phyloP scores from a whole-genome alignment of 805 yeast species.

The Teunomyces tritomae region DNA sequence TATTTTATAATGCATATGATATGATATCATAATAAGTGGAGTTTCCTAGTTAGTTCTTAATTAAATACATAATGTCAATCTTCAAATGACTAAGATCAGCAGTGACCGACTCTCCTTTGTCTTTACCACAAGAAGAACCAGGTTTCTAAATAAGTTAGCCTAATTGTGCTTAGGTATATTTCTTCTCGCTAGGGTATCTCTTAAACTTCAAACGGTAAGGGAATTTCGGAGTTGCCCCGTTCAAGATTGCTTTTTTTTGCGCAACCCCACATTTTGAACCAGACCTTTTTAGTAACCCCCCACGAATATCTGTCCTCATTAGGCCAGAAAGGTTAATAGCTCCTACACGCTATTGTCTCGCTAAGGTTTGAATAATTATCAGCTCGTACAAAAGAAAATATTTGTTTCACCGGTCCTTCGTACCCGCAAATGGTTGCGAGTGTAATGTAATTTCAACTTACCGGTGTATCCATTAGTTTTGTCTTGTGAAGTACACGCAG shows the following conservation, averaged over 20 bases:
- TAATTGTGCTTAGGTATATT: too few relatives aligned
- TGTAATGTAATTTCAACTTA: neutral
- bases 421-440: neutral
- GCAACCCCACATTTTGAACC: neutral
- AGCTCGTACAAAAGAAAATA: neutral
- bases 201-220: too few relatives aligned
- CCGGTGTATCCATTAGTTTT: neutral
- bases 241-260: neutral
- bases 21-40: neutral
- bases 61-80: neutral
- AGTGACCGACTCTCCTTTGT: too few relatives aligned
- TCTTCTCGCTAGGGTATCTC: too few relatives aligned
- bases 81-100: neutral
- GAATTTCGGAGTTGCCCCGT: too few relatives aligned
- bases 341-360: neutral
- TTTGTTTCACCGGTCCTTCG: neutral
- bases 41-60: neutral
- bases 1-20: neutral
- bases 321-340: neutral
- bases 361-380: neutral
- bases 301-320: neutral
- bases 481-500: neutral
- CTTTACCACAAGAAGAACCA: too few relatives aligned
- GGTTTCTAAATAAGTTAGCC: too few relatives aligned
- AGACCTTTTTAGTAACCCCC: neutral